A percentile compares a stretch with the other conserved stretches of the same genome.
Evolutionary conservation across 2,329 filamentous ascomycete genomes (phyloP).

Genomic region (Chlorencoelia australis): DNA sequence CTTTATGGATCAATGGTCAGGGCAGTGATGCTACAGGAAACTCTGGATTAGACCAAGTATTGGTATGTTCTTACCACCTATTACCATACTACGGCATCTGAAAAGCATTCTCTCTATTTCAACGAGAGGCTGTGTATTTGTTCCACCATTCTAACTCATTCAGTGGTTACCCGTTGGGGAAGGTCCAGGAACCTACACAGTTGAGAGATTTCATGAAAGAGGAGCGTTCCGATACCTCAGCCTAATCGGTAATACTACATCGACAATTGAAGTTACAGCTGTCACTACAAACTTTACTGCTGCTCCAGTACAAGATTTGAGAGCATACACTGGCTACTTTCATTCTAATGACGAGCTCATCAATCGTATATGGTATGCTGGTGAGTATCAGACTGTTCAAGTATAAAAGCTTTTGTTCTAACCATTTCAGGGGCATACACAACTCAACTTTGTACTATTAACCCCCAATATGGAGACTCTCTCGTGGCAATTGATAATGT

Average conservation of each 20-base stretch:
- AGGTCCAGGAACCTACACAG: constrained; percentile 31
- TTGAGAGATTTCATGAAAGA: constrained; percentile 32
- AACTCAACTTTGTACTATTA: constrained; percentile 17
- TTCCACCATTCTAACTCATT: no score
- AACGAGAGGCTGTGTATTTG: no score
- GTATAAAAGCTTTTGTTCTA: no score
- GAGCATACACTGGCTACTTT: constrained; percentile 45
- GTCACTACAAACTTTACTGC: constrained; percentile 28
- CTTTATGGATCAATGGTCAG: constrained; percentile 37
- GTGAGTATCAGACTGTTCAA: no score
- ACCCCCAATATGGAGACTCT: constrained; percentile 24
- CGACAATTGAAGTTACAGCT: constrained; percentile 22
- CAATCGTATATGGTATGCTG: constrained; percentile 44
- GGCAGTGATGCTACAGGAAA: constrained; percentile 37
- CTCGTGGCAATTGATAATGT: no score
- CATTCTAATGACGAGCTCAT: constrained; percentile 38
- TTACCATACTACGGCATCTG: no score
- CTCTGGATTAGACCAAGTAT: constrained; percentile 35
- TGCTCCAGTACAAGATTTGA: constrained; percentile 30
- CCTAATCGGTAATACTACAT: constrained; percentile 27
- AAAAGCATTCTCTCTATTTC: no score
- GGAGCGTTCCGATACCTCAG: constrained; percentile 45
- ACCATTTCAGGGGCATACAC: no score
- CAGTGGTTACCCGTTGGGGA: constrained; percentile 34
- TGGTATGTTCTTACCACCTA: no score